Evolutionary conservation across 306 rosid genomes (phyloP), one percentile per base, ranked within the genome.

Genomic region (Ceratonia siliqua): DNA sequence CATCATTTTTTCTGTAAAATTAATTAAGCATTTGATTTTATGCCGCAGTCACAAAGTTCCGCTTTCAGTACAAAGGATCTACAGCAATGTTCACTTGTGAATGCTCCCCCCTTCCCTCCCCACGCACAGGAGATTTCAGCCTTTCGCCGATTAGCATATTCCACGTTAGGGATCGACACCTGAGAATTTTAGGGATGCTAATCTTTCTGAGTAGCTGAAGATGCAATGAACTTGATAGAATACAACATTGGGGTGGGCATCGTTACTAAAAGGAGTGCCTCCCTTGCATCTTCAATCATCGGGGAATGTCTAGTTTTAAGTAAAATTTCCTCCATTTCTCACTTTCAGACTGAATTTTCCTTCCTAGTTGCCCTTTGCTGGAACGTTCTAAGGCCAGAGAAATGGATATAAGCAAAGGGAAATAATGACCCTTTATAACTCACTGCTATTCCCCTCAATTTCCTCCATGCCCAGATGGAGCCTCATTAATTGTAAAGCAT

Each of bases 1-100:
- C 71, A 15, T 69, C 38, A 79, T 75, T 72, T 66, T 50, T 66
- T 74, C n/a, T n/a, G n/a, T n/a, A n/a, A n/a, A n/a, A n/a, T n/a
- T n/a, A n/a, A n/a, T n/a, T n/a, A n/a, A n/a, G n/a, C n/a, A n/a
- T n/a, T n/a, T n/a, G n/a, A n/a, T n/a, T n/a, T n/a, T n/a, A n/a
- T n/a, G n/a, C n/a, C n/a, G n/a, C n/a, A n/a, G n/a, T n/a, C n/a
- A n/a, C n/a, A n/a, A n/a, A n/a, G n/a, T n/a, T n/a, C n/a, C n/a
- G n/a, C n/a, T n/a, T n/a, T n/a, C n/a, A n/a, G n/a, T n/a, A n/a
- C n/a, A n/a, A n/a, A n/a, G n/a, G n/a, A n/a, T n/a, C n/a, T n/a
- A n/a, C n/a, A n/a, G n/a, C n/a, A n/a, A n/a, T n/a, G n/a, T n/a
- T n/a, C n/a, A n/a, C n/a, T n/a, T n/a, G n/a, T n/a, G n/a, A n/a